Evolutionary conservation across 345 rosid genomes (phyloP).

Genomic region (Hypericum androsaemum): DNA sequence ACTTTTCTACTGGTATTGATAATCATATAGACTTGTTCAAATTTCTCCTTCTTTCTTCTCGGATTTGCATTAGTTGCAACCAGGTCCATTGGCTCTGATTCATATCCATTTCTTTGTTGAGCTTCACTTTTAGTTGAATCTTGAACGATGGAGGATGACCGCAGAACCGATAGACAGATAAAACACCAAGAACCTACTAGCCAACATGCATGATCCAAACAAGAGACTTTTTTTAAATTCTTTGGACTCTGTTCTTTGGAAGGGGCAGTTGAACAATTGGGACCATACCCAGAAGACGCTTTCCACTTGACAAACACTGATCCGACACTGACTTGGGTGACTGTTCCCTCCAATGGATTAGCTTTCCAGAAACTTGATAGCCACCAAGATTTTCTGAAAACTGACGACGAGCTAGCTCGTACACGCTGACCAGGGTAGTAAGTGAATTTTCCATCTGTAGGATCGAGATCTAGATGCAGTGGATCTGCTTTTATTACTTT

Average conservation of each 20-base stretch:
- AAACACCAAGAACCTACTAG: constrained; percentile 91
- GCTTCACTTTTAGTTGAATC: constrained; percentile 27
- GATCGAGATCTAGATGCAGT: constrained; percentile 54
- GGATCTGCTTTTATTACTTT: constrained; percentile 83
- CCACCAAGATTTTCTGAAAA: constrained; percentile 78
- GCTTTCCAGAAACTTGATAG: constrained; percentile 82
- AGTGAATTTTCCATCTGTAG: constrained; percentile 62
- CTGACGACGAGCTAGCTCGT: constrained; percentile 72
- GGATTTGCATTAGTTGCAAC: constrained; percentile 27
- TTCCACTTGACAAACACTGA: constrained; percentile 90
- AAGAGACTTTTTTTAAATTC: constrained; percentile 68
- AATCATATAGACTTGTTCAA: constrained; percentile 72
- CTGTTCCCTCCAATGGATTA: constrained; percentile 81
- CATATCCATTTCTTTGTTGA: constrained; percentile 26
- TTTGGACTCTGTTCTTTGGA: constrained; percentile 90
- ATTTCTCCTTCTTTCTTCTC: constrained; percentile 74
- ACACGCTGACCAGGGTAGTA: constrained; percentile 96
- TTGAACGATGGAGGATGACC: constrained; percentile 32
- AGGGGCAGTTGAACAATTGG: constrained; percentile 75
- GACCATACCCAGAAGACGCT: constrained; percentile 89
- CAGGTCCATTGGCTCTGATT: constrained; percentile 28
- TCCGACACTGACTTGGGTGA: constrained; percentile 75
- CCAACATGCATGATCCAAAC: constrained; percentile 88
- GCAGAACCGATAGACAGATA: constrained; percentile 38
- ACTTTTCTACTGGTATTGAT: constrained; percentile 57